Evolutionary conservation across 257 asterid genomes (phyloP).

Genomic region (Mitragyna speciosa): DNA sequence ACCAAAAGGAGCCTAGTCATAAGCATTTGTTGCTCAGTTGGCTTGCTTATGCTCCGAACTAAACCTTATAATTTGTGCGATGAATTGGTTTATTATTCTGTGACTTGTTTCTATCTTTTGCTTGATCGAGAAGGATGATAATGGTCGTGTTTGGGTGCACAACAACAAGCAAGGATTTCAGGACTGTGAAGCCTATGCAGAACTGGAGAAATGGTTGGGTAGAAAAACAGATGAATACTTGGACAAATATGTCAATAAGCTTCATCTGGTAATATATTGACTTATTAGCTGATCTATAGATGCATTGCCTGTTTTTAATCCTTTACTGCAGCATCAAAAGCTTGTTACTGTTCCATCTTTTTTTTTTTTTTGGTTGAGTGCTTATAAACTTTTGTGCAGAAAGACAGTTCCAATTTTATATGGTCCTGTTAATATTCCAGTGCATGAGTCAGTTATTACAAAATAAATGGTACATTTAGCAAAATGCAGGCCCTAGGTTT

Average conservation of each 20-base stretch:
- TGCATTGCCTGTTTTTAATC: not conserved
- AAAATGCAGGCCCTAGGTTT: not conserved
- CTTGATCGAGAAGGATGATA: conserved; percentile 48
- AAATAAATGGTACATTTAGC: not conserved
- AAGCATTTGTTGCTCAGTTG: not conserved
- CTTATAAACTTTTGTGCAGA: not conserved
- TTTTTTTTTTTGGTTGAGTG: not conserved
- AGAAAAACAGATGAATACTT: conserved; percentile 54
- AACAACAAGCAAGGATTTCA: conserved; percentile 83
- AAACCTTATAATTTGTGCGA: not conserved
- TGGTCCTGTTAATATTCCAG: not conserved
- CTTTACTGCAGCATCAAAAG: not conserved
- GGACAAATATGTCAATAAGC: conserved; percentile 58
- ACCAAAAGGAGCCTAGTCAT: not conserved
- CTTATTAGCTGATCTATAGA: conserved; percentile 12
- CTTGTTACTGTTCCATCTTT: not conserved
- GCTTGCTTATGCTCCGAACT: not conserved
- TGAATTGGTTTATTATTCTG: not conserved
- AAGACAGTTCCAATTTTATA: not conserved
- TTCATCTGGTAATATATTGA: conserved; percentile 53
- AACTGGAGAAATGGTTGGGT: conserved; percentile 76
- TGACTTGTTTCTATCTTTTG: conserved; percentile 13
- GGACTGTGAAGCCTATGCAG: conserved; percentile 82
- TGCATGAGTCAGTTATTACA: not conserved
- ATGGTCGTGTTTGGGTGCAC: conserved; percentile 76